Percentiles rank a stretch among this genome's conserved stretches.
phyloP scores from a whole-genome alignment of 768 basidiomycete species.

The Zangia roseola region DNA sequence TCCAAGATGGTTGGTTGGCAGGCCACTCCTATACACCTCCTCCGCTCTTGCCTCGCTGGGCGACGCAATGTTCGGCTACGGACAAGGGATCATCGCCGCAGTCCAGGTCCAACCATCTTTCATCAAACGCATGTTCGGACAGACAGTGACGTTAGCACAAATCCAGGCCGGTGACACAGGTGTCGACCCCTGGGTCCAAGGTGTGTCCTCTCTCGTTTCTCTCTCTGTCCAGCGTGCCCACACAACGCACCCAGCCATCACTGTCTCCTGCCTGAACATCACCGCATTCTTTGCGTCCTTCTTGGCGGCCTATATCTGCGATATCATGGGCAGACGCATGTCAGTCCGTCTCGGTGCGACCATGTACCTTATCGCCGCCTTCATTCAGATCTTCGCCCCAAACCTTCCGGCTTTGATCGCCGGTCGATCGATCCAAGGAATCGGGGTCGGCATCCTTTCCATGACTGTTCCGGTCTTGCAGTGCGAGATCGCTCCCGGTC shows the following conservation, averaged over 20 bases:
- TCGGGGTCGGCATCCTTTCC: constrained; percentile 50
- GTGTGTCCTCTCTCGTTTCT: constrained; percentile 25
- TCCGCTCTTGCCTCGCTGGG: constrained; percentile 55
- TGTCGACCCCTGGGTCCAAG: constrained; percentile 46
- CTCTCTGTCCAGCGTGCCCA: background rate
- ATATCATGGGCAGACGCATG: constrained; percentile 48
- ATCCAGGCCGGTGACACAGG: constrained; percentile 43
- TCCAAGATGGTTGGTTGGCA: constrained; percentile 52
- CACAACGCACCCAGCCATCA: constrained; percentile 39
- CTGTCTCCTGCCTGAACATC: constrained; percentile 48
- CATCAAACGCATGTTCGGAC: constrained; percentile 48
- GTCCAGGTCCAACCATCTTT: constrained; percentile 54
- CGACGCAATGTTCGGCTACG: constrained; percentile 57
- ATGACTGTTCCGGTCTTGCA: constrained; percentile 51
- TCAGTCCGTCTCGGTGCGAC: constrained; percentile 49
- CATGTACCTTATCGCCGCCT: constrained; percentile 48
- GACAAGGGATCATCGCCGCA: constrained; percentile 51
- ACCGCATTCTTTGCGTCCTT: constrained; percentile 48
- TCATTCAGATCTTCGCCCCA: constrained; percentile 50
- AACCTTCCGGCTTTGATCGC: constrained; percentile 39
- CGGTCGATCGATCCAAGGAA: constrained; percentile 47
- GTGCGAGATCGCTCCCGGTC: constrained; percentile 47
- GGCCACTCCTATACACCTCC: constrained; percentile 47
- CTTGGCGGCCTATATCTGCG: constrained; percentile 48
- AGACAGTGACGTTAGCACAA: constrained; percentile 42